These are phyloP conservation scores for Globisporangium orthogonon DNA, from an alignment of 352 stramenopile genomes.

Conservation along the genomic window DNA sequence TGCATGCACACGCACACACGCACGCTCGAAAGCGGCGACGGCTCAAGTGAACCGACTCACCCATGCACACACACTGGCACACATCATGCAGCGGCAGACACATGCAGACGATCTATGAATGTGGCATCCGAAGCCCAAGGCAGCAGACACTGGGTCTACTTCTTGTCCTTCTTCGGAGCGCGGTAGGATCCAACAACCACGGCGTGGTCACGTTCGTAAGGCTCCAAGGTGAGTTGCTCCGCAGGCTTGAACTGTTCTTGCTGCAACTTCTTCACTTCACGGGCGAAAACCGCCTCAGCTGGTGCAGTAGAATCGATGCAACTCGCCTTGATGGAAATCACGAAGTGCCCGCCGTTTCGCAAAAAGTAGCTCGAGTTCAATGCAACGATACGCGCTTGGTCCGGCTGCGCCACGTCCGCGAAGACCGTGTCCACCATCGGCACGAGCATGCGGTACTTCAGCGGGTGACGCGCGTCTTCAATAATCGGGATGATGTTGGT, in stretches of 20 bases:
- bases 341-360: conserved; percentile 98
- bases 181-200: conserved; percentile 97
- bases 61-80: conserved; percentile 8
- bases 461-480: conserved; percentile 96
- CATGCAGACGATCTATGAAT: conserved; percentile 17
- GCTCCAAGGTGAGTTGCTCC: conserved; percentile 99
- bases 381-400: conserved; percentile 99
- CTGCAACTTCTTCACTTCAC: conserved; percentile 97
- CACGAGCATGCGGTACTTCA: conserved; percentile 99
- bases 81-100: conserved; percentile 7
- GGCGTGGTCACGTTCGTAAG: conserved; percentile 99
- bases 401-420: conserved; percentile 98
- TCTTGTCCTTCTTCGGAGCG: conserved; percentile 92
- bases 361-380: conserved; percentile 99
- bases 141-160: conserved; percentile 23
- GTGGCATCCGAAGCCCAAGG: conserved; percentile 14
- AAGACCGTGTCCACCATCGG: conserved; percentile 99
- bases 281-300: conserved; percentile 96
- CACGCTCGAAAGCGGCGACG: neutral
- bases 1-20: neutral
- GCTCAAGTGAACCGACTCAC: neutral
- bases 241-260: conserved; percentile 98
- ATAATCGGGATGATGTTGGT: conserved; percentile 99
- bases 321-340: conserved; percentile 99
- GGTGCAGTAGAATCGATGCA: conserved; percentile 99